Evolutionary conservation across 1,284 basidiomycete genomes (phyloP).

Genomic region (Cryptococcus jaspeensis): DNA sequence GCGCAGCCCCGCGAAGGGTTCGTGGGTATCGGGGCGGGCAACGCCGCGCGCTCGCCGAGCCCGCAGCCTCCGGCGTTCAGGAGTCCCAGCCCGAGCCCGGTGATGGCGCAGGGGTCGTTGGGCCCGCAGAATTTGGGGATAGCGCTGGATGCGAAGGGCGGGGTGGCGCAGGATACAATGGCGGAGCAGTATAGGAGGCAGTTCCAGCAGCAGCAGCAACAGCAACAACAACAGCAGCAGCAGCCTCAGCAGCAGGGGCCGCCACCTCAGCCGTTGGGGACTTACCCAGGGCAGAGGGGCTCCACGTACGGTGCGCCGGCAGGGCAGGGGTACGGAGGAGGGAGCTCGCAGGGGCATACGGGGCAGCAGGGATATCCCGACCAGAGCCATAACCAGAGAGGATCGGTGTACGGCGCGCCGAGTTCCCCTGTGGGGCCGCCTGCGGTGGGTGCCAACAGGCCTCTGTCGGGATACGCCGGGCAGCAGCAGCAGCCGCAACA

Average conservation of each 20-base stretch:
- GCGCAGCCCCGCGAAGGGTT: constrained; percentile 62
- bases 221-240: constrained; percentile 32
- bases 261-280: constrained; percentile 8
- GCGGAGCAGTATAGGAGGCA: constrained; percentile 57
- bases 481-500: constrained; percentile 17
- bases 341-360: constrained; percentile 8
- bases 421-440: constrained; percentile 13
- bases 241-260: constrained; percentile 19
- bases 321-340: too few species aligned
- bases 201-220: constrained; percentile 43
- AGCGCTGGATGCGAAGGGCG: constrained; percentile 69
- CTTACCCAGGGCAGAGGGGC: constrained; percentile 15
- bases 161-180: constrained; percentile 76
- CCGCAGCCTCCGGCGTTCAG: constrained; percentile 57
- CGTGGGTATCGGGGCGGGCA: constrained; percentile 71
- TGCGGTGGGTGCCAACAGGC: constrained; percentile 17
- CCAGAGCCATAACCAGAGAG: constrained; percentile 6
- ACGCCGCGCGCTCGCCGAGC: constrained; percentile 58
- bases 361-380: constrained; percentile 1
- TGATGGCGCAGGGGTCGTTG: constrained; percentile 27
- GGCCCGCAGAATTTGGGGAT: constrained; percentile 63
- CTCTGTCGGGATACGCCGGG: constrained; percentile 22
- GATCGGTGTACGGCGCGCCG: constrained; percentile 15
- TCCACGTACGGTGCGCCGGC: constrained; percentile 14
- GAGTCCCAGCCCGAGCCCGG: constrained; percentile 41